phyloP scores from a whole-genome alignment of 2,329 filamentous ascomycete species.

The Cladosporium sp. region DNA sequence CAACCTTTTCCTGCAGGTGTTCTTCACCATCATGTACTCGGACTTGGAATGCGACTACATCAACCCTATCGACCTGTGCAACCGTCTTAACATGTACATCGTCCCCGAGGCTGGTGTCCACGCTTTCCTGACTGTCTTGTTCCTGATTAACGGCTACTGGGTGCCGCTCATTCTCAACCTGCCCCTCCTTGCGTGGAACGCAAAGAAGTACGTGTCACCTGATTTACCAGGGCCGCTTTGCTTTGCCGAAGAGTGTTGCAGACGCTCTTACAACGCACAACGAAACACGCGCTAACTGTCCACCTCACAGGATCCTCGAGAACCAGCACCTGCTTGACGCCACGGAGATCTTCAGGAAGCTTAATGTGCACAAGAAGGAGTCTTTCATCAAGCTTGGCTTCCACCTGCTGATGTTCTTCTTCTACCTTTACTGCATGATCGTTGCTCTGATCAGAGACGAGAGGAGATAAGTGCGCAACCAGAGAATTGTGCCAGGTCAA shows the following conservation, averaged over 20 bases:
- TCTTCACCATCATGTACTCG: constrained; percentile 99
- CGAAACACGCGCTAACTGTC: constrained; percentile 36
- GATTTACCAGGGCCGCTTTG: neutral
- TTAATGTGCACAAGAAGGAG: constrained; percentile 99
- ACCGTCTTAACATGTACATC: constrained; percentile 99
- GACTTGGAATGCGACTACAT: constrained; percentile 99
- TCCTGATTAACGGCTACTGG: constrained; percentile 99
- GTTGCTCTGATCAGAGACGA: constrained; percentile 96
- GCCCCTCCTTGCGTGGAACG: constrained; percentile 88
- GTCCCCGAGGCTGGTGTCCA: constrained; percentile 97
- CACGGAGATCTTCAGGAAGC: constrained; percentile 98
- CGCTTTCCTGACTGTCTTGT: constrained; percentile 90
- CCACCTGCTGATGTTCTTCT: constrained; percentile 99
- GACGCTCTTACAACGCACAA: neutral
- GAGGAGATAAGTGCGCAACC: constrained; percentile 32
- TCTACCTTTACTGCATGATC: constrained; percentile 71
- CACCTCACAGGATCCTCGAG: constrained; percentile 74
- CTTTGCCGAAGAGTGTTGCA: neutral
- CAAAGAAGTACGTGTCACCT: constrained; percentile 83
- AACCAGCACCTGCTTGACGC: constrained; percentile 97
- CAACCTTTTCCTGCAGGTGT: constrained; percentile 99
- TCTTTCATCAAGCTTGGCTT: constrained; percentile 99
- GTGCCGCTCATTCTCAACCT: constrained; percentile 87
- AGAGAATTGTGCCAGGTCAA: neutral
- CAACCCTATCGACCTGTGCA: constrained; percentile 99